Evolutionary conservation across 805 yeast species (phyloP), one percentile per base, ranked within the genome.

Genomic region (Yarrowia hollandica): DNA sequence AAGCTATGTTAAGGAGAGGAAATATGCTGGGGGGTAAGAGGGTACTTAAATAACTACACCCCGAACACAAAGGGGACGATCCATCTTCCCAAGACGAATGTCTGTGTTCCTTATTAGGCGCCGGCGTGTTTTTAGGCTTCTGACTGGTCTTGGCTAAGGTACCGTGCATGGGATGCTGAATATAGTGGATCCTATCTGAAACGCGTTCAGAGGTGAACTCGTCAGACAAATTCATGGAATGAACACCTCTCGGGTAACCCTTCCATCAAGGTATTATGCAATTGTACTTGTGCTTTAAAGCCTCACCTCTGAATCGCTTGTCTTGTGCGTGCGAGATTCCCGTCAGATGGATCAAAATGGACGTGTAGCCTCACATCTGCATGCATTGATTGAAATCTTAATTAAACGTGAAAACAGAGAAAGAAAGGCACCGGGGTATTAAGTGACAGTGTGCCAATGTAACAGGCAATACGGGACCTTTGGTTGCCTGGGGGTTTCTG

Each of bases 91-190:
- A 28, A 44, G 52, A 44, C 19, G 52, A 44, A 18, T 19, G 35
- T 19, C 34, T 14, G 35, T 28, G 35, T 19, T 14, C 52, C 52
- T 44, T 28, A 44, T 44, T 44, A 14, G 52, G 52, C 52, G 11
- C 21, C 18, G 50, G 26, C 35, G 52, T 44, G 28, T 19, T 30
- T 16, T 44, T 44, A 44, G 52, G 21, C 52, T 44, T 44, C 19
- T 5, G 50, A 14, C 26, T 44, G 4, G 35, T 14, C 25, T 44
- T 28, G 52, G 35, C 35, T 44, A 44, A 44, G 52, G 52, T 44
- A 44, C 52, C 25, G 52, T 44, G 52, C 52, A 44, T 41, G 28
- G 41, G 41, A 14, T 21, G 44, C 44, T 38, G 44, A n/a, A n/a
- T n/a, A n/a, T n/a, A n/a, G n/a, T n/a, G n/a, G n/a, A n/a, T n/a